Base-by-base conservation (phyloP, 768 basidiomycete species). In the Mycena latifolia region DNA sequence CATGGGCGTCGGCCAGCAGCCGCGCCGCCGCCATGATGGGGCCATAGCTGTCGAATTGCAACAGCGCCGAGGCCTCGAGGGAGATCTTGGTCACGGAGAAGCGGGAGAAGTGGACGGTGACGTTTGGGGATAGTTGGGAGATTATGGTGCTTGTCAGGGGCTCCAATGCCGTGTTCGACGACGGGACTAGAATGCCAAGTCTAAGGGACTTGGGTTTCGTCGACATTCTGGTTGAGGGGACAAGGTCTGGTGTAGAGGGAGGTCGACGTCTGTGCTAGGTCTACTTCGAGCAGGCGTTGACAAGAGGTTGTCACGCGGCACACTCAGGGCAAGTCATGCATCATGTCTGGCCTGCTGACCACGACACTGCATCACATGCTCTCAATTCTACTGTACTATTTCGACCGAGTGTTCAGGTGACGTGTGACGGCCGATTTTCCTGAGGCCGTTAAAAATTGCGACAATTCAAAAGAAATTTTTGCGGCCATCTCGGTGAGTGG, bases 41-140 rank as follows among this genome's bases (percentile, higher is more conserved):
- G 46, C 56, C 56, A 47, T 47, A 47, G 31, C 45, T 57, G 56
- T 47, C 56, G 56, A 57, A 57, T 57, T 57, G 56, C 45, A 33
- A 47, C 56, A 57, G 45, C 31, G 56, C 56, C 45, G 56, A 57
- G 56, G 56, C 45, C 56, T 57, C 56, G 56, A 57, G 56, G 56
- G 56, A 57, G 56, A 57, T 57, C 56, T 57, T 57, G 56, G 45
- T 57, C 45, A 57, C 56, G 56, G 56, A 48, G 46, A 57, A 57
- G 56, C 56, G 56, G 56, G 56, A 57, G 45, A 57, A 57, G 56
- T 57, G 56, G 56, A 57, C 56, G 56, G 56, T 57, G 45, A 47
- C 56, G 56, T 57, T 57, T 57, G 56, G 56, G 56, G 56, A 57
- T 57, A 57, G 56, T 37, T 57, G 56, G 33, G 56, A 57, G 46